Evolutionary conservation across 1,284 basidiomycete genomes (phyloP).

Genomic region (Sporisorium exsertum): DNA sequence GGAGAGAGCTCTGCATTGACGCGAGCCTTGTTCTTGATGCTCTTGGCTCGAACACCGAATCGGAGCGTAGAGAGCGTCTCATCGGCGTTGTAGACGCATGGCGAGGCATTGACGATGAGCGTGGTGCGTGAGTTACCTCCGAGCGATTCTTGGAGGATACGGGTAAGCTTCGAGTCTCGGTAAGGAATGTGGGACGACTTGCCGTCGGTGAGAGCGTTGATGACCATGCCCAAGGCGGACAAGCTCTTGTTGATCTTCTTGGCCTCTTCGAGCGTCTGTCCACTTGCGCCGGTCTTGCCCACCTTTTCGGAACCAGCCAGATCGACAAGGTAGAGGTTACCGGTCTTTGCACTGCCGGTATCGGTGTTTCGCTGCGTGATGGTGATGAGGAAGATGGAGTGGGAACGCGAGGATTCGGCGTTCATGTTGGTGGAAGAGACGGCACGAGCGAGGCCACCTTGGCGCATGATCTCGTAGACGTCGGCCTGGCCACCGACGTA

Average conservation of each 20-base stretch:
- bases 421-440: constrained; percentile 99
- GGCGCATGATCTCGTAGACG: constrained; percentile 99
- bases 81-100: constrained; percentile 93
- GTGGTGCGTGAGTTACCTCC: constrained; percentile 99
- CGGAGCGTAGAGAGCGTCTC: constrained; percentile 97
- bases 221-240: constrained; percentile 98
- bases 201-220: constrained; percentile 95
- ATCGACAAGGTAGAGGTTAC: constrained; percentile 97
- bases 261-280: constrained; percentile 97
- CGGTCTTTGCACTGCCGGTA: constrained; percentile 92
- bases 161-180: constrained; percentile 98
- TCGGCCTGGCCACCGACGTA: constrained; percentile 84
- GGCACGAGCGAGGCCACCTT: constrained; percentile 88
- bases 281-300: constrained; percentile 98
- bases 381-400: constrained; percentile 98
- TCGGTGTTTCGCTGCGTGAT: constrained; percentile 97
- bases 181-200: constrained; percentile 96
- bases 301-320: constrained; percentile 99
- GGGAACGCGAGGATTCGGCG: constrained; percentile 97
- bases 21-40: constrained; percentile 99
- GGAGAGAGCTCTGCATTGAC: constrained; percentile 98
- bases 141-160: constrained; percentile 98
- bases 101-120: constrained; percentile 98
- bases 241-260: constrained; percentile 99
- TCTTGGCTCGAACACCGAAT: constrained; percentile 94